Percentiles rank a stretch among this genome's conserved stretches.
These are phyloP conservation scores for Papilionanthe hybrid DNA, from an alignment of 116 monocot genomes.

Conservation along the genomic window DNA sequence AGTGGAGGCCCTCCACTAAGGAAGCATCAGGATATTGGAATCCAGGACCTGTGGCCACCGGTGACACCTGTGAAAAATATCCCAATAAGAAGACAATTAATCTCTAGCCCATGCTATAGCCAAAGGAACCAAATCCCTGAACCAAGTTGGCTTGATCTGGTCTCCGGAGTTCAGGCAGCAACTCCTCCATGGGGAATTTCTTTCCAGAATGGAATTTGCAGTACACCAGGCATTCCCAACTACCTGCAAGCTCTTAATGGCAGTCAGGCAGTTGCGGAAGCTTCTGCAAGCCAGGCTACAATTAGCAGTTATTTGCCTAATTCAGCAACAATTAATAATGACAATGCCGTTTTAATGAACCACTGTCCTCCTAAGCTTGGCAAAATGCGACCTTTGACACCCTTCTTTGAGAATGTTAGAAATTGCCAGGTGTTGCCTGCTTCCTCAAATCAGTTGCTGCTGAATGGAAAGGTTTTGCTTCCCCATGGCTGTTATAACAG, in stretches of 20 bases:
- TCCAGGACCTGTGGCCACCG: slow-evolving; percentile 12
- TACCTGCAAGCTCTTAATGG: not conserved
- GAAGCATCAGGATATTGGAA: not conserved
- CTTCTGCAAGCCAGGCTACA: not conserved
- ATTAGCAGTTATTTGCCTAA: not conserved
- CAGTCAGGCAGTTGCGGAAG: not conserved
- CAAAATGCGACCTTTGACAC: not conserved
- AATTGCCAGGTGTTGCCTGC: not conserved
- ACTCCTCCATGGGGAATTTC: not conserved
- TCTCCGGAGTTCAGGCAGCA: not conserved
- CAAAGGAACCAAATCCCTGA: not conserved
- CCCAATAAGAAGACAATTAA: not conserved
- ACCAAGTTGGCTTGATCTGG: slow-evolving; percentile 7
- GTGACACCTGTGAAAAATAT: slow-evolving; percentile 12
- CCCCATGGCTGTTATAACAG: not conserved
- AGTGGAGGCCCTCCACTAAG: not conserved
- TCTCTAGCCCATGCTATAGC: not conserved
- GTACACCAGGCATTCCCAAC: not conserved
- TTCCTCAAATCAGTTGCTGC: not conserved
- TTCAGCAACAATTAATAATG: not conserved
- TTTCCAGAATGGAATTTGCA: slow-evolving; percentile 4
- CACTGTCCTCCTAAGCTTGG: not conserved
- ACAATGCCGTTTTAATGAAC: slow-evolving; percentile 1
- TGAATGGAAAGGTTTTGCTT: slow-evolving; percentile 7
- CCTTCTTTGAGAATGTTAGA: not conserved